Conservation (phyloP, 2,329 filamentous ascomycete species). For the Apiospora phragmitis region DNA sequence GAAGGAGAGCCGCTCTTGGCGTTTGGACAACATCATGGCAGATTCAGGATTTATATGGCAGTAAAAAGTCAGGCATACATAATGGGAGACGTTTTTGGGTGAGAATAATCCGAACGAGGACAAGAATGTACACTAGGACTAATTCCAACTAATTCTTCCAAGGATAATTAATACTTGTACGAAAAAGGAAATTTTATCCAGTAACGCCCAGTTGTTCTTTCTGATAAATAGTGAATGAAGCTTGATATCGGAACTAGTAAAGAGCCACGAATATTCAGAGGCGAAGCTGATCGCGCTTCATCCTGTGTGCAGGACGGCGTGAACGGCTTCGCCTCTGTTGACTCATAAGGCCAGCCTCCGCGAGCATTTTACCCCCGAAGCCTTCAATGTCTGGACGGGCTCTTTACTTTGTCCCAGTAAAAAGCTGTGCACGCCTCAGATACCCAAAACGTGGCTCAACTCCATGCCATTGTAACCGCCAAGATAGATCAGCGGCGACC, state of each 20-base stretch:
- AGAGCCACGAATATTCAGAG: not conserved
- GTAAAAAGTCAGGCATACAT: not conserved
- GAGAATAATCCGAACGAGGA: not conserved
- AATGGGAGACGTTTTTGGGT: not conserved
- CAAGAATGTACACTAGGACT: not conserved
- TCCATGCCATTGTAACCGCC: conserved; percentile 33
- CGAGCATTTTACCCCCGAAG: not conserved
- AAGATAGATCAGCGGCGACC: too few species aligned
- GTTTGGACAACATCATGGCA: not conserved
- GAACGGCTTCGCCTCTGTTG: not conserved
- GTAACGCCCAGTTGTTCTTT: not conserved
- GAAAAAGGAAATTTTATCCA: not conserved
- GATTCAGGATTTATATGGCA: not conserved
- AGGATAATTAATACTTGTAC: not conserved
- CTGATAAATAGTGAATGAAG: not conserved
- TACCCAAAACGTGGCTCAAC: conserved; percentile 15
- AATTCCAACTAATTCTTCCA: not conserved
- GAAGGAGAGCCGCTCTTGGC: not conserved
- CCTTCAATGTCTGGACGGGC: not conserved
- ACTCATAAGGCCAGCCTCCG: not conserved
- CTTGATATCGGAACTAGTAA: not conserved
- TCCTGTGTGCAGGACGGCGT: not conserved
- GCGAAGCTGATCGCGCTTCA: not conserved
- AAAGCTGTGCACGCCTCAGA: not conserved
- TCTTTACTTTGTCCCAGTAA: not conserved